A percentile compares a stretch with the other conserved stretches of the same genome.
Conservation (phyloP, 306 rosid species). For the Ormosia semicastrata region DNA sequence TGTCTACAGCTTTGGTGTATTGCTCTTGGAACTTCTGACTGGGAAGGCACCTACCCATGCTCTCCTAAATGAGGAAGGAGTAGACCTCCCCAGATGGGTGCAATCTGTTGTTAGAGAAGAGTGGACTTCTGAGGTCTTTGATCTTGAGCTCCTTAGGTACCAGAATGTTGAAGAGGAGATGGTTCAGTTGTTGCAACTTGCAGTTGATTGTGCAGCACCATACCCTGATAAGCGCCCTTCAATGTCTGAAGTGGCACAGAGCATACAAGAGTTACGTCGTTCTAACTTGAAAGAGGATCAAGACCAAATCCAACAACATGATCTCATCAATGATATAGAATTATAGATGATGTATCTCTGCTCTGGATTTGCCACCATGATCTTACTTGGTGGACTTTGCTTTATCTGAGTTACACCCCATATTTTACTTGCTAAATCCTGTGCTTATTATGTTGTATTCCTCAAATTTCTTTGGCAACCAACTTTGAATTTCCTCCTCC, state of each 20-base stretch:
- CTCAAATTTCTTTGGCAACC: conserved; percentile 33
- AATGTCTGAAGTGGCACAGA: conserved; percentile 48
- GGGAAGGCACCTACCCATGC: conserved; percentile 74
- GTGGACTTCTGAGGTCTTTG: conserved; percentile 74
- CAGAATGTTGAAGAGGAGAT: conserved; percentile 71
- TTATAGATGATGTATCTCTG: conserved; percentile 26
- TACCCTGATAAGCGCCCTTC: conserved; percentile 69
- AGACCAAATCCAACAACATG: conserved; percentile 41
- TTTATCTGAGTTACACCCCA: conserved; percentile 27
- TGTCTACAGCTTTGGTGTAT: conserved; percentile 71
- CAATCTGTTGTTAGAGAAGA: conserved; percentile 70
- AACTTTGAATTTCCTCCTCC: conserved; percentile 22
- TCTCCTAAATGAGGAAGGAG: conserved; percentile 65
- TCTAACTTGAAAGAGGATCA: conserved; percentile 39
- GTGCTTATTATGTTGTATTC: conserved; percentile 33
- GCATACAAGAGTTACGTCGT: conserved; percentile 52
- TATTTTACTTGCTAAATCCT: conserved; percentile 33
- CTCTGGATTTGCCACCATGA: neutral
- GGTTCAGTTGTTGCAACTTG: conserved; percentile 70
- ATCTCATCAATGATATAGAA: conserved; percentile 33
- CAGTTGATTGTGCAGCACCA: conserved; percentile 68
- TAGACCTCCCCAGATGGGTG: conserved; percentile 78
- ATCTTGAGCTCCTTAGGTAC: conserved; percentile 62
- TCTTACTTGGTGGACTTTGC: conserved; percentile 16
- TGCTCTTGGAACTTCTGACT: conserved; percentile 69